Evolutionary conservation across 2,329 filamentous ascomycete species (phyloP).

Genomic region (Aspergillus jensenii): DNA sequence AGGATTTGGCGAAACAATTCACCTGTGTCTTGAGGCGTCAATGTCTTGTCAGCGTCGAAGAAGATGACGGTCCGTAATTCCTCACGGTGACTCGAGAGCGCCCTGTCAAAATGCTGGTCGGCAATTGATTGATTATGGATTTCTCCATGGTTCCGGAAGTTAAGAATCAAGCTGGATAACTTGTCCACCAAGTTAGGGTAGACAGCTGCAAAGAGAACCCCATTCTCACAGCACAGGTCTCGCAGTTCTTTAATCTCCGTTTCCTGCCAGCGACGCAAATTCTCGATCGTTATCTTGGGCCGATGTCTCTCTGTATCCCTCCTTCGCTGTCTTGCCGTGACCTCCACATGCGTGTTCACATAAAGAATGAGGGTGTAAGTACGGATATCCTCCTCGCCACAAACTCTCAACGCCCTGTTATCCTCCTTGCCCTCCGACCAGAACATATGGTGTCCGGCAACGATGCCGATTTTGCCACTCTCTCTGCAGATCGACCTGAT

Average conservation of each 20-base stretch:
- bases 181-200: not conserved
- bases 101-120: conserved; percentile 24
- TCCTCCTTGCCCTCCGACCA: conserved; percentile 40
- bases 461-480: conserved; percentile 39
- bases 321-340: conserved; percentile 39
- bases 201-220: not conserved
- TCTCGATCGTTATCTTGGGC: conserved; percentile 25
- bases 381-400: conserved; percentile 46
- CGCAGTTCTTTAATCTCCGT: not conserved
- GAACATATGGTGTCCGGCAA: conserved; percentile 59
- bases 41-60: conserved; percentile 59
- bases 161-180: conserved; percentile 8
- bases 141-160: conserved; percentile 43
- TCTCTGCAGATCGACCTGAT: not conserved
- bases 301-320: conserved; percentile 31
- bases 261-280: conserved; percentile 24
- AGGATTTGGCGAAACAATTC: conserved; percentile 13
- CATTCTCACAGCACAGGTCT: not conserved
- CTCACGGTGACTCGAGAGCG: conserved; percentile 21
- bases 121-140: conserved; percentile 38
- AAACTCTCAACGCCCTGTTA: not conserved
- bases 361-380: conserved; percentile 62
- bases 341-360: conserved; percentile 42
- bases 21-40: conserved; percentile 40
- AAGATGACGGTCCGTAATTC: conserved; percentile 51